A percentile compares a stretch with the other conserved stretches of the same genome.
Evolutionary conservation across 805 yeast genomes (phyloP).

Genomic region (Cyberlindnera suaveolens): DNA sequence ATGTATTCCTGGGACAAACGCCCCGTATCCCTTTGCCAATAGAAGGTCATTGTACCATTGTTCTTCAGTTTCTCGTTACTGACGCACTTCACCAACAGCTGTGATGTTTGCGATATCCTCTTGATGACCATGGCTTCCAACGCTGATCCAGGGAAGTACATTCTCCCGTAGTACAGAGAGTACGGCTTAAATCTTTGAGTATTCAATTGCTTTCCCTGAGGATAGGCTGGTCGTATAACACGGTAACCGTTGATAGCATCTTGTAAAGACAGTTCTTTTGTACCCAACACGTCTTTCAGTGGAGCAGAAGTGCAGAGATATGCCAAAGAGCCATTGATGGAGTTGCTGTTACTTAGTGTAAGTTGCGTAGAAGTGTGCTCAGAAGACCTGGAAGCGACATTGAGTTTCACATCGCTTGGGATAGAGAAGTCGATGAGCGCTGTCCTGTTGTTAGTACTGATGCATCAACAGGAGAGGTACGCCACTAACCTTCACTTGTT

Average conservation of each 20-base stretch:
- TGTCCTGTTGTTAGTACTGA: not conserved
- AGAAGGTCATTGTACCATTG: conserved; percentile 56
- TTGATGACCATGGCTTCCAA: conserved; percentile 83
- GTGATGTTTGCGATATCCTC: conserved; percentile 52
- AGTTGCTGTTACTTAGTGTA: conserved; percentile 55
- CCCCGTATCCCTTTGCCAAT: conserved; percentile 62
- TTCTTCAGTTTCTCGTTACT: conserved; percentile 54
- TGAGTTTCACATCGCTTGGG: conserved; percentile 61
- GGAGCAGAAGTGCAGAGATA: conserved; percentile 69
- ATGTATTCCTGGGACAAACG: conserved; percentile 65
- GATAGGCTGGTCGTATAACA: conserved; percentile 41
- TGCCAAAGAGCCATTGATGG: conserved; percentile 76
- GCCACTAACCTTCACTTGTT: conserved; percentile 41
- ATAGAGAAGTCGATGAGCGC: conserved; percentile 64
- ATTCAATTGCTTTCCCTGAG: conserved; percentile 16
- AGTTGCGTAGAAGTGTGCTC: conserved; percentile 66
- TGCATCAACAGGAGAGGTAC: not conserved
- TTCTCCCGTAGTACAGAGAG: conserved; percentile 70
- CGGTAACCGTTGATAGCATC: conserved; percentile 66
- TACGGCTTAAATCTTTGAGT: conserved; percentile 16
- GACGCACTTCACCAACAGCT: conserved; percentile 66
- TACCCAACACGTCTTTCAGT: conserved; percentile 42
- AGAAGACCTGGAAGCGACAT: conserved; percentile 65
- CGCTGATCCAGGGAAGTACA: conserved; percentile 82
- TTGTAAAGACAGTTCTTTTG: conserved; percentile 51